phyloP scores from a whole-genome alignment of 805 yeast genomes.

The Saturnispora quitensis region DNA sequence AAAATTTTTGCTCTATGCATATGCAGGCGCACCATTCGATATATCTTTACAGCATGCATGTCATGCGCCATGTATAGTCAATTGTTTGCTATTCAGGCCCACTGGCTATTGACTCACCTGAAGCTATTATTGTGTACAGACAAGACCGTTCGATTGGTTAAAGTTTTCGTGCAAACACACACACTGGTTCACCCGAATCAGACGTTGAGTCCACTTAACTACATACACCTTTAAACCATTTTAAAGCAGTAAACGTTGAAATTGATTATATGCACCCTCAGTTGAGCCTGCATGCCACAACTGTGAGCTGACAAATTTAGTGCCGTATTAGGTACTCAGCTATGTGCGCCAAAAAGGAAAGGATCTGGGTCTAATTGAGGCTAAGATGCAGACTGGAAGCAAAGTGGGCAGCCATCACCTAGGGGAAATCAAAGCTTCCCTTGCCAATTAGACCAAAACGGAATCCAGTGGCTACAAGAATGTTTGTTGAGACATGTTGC shows the following conservation, averaged over 20 bases:
- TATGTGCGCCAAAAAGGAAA: not conserved
- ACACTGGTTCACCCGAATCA: too few relatives aligned
- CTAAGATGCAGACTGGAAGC: not conserved
- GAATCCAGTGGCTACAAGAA: not conserved
- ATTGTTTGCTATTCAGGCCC: not conserved
- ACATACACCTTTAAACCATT: too few relatives aligned
- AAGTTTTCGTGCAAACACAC: too few relatives aligned
- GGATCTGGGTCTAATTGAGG: not conserved
- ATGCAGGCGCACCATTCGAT: not conserved
- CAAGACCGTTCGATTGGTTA: too few relatives aligned
- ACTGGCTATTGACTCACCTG: not conserved
- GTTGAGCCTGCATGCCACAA: not conserved
- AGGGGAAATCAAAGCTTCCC: not conserved
- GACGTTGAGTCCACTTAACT: too few relatives aligned
- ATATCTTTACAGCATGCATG: not conserved
- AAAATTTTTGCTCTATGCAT: not conserved
- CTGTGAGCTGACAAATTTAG: not conserved
- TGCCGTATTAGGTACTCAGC: not conserved
- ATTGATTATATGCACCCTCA: not conserved
- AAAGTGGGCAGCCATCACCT: not conserved
- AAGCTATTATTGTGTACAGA: too few relatives aligned
- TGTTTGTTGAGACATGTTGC: not conserved
- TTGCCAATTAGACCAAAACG: not conserved
- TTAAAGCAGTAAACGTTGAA: too few relatives aligned
- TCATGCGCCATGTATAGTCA: not conserved